Evolutionary conservation across 192 early-diverging fungal genomes (phyloP).

Genomic region (Coemansia sp.): DNA sequence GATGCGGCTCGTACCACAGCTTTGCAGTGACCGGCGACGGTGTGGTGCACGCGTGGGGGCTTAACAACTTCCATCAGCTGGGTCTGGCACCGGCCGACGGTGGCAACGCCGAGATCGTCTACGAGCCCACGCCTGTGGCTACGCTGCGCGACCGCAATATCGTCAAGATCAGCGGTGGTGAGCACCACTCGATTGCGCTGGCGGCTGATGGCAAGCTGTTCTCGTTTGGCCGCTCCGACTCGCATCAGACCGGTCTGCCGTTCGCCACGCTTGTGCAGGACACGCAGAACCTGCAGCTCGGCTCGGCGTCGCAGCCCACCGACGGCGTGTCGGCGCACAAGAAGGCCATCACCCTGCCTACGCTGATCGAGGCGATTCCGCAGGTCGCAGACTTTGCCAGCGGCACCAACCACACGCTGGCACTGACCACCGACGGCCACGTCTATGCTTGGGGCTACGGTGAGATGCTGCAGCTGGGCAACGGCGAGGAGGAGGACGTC

Average conservation of each 20-base stretch:
- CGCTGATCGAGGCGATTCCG: constrained; percentile 49
- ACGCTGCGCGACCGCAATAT: constrained; percentile 53
- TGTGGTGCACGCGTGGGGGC: constrained; percentile 76
- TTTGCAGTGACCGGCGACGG: constrained; percentile 73
- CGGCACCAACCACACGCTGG: constrained; percentile 64
- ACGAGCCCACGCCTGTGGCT: constrained; percentile 60
- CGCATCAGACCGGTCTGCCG: constrained; percentile 76
- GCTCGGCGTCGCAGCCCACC: constrained; percentile 19
- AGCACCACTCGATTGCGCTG: constrained; percentile 83
- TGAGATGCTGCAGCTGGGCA: constrained; percentile 80
- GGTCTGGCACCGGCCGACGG: constrained; percentile 58
- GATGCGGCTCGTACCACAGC: constrained; percentile 80
- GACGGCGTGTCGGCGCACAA: constrained; percentile 40
- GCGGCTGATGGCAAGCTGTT: constrained; percentile 70
- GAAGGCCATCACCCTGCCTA: constrained; percentile 63
- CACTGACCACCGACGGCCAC: constrained; percentile 57
- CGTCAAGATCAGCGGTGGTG: constrained; percentile 71
- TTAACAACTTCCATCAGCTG: constrained; percentile 91
- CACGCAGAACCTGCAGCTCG: constrained; percentile 2
- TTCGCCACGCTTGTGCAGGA: constrained; percentile 44
- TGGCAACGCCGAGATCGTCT: constrained; percentile 50
- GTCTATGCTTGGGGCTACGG: constrained; percentile 91
- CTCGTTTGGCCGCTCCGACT: constrained; percentile 84
- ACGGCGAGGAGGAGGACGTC: constrained; percentile 75
- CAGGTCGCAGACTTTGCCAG: constrained; percentile 57